Evolutionary conservation across 2,329 filamentous ascomycete genomes (phyloP), one percentile per base, ranked within the genome.

Genomic region (Pseudocercospora pini-densiflorae): DNA sequence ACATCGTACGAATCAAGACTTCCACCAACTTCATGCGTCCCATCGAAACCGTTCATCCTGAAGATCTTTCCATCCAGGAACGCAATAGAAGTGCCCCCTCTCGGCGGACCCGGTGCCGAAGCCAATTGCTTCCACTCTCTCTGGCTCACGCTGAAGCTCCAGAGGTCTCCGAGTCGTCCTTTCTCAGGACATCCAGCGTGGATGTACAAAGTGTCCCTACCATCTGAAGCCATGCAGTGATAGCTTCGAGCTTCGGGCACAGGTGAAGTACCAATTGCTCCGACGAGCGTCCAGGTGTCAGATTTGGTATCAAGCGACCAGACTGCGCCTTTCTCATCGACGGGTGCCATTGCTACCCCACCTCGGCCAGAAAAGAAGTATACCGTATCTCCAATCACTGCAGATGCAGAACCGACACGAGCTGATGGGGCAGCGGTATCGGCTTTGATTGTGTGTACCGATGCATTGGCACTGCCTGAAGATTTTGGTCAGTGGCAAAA

Each of bases 341-440:
- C 82, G 0, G 92, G 88, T 1, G 86, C 81, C 86, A 92, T 89
- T 29, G 87, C 88, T 2, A 84, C 79, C 0, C 90, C 90, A 36
- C 90, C 89, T 53, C 92, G 88, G 9, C 93, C 93, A 57, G 92
- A 93, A 78, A 94, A 97, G 49, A 96, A 70, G 79, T 94, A 94
- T 73, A 96, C 88, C 23, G 88, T 88, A 53, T 86, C 85, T 65
- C 89, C 85, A 65, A 95, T 86, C 1, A 88, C 85, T 12, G 89
- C 86, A 0, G 90, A 87, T 36, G 92, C 89, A 71, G 92, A 87
- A 21, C 93, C 93, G 1, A 94, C 87, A 21, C 93, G 87, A 1
- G 92, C 84, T 1, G 83, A 79, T 0, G 92, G 92, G 0, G 91
- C 51, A 7, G 43, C 59, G n/a, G 54, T 47, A 1, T 57, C 45